phyloP scores from a whole-genome alignment of 2,329 filamentous ascomycete species.

The Drechslera avenae region DNA sequence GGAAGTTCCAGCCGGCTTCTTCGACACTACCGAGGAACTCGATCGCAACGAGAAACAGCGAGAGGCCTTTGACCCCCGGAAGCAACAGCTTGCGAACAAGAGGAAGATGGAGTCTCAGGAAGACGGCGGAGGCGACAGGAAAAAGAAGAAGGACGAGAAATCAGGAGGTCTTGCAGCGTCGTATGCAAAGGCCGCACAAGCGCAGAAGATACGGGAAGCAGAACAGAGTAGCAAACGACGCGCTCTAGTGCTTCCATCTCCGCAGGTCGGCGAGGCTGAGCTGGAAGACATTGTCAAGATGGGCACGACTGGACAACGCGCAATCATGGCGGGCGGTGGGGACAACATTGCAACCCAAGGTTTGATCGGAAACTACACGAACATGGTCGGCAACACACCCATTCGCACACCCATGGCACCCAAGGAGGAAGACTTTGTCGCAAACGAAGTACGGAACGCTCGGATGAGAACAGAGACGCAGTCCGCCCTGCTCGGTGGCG shows the following conservation, averaged over 20 bases:
- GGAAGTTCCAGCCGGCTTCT: slow-evolving; percentile 85
- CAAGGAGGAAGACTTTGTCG: slow-evolving; percentile 91
- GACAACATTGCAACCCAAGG: slow-evolving; percentile 86
- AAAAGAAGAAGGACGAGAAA: slow-evolving; percentile 82
- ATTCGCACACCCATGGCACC: slow-evolving; percentile 92
- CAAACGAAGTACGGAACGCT: slow-evolving; percentile 95
- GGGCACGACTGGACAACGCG: slow-evolving; percentile 90
- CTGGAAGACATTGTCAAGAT: slow-evolving; percentile 98
- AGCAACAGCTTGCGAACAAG: slow-evolving; percentile 89
- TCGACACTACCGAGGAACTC: slow-evolving; percentile 86
- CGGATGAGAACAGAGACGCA: slow-evolving; percentile 90
- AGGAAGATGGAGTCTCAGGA: slow-evolving; percentile 91
- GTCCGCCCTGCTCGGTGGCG: slow-evolving; percentile 88
- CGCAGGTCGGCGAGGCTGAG: slow-evolving; percentile 90
- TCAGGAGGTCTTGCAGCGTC: slow-evolving; percentile 80
- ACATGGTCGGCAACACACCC: slow-evolving; percentile 78
- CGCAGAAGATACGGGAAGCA: slow-evolving; percentile 93
- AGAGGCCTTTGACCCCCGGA: slow-evolving; percentile 86
- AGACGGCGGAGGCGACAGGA: slow-evolving; percentile 75
- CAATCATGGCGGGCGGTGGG: slow-evolving; percentile 75
- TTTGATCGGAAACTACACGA: slow-evolving; percentile 84
- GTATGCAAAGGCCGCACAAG: slow-evolving; percentile 88
- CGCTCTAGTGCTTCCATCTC: slow-evolving; percentile 79
- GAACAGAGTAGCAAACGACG: slow-evolving; percentile 95
- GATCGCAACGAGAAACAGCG: slow-evolving; percentile 80